Evolutionary conservation across 2,329 filamentous ascomycete species (phyloP).

Genomic region (Cordyceps militaris): DNA sequence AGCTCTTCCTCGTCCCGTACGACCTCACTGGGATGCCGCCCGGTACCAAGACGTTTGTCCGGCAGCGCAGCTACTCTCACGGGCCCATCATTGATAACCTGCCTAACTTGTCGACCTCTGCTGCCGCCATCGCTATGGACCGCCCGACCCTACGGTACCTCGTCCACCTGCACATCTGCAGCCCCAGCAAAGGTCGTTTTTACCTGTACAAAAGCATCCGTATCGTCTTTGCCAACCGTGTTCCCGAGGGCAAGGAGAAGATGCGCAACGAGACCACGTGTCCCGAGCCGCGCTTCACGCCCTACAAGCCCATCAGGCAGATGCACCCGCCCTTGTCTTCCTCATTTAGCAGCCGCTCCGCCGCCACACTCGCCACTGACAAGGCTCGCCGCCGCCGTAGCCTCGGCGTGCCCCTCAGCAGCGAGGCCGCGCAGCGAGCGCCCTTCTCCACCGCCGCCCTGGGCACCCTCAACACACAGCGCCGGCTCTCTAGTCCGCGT

Average conservation of each 20-base stretch:
- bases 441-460: conserved; percentile 19
- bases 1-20: conserved; percentile 90
- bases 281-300: conserved; percentile 78
- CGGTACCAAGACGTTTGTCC: conserved; percentile 90
- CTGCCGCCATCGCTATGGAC: conserved; percentile 30
- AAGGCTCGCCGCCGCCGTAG: conserved; percentile 53
- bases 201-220: conserved; percentile 89
- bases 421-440: conserved; percentile 24
- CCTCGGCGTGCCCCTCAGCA: conserved; percentile 40
- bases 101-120: conserved; percentile 25
- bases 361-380: conserved; percentile 48
- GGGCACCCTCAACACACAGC: conserved; percentile 15
- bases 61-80: conserved; percentile 86
- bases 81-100: conserved; percentile 72
- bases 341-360: conserved; percentile 27
- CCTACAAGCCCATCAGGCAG: conserved; percentile 64
- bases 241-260: conserved; percentile 91
- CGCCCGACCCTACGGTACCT: conserved; percentile 79
- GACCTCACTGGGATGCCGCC: conserved; percentile 88
- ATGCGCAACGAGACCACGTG: conserved; percentile 83
- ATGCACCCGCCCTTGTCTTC: conserved; percentile 34
- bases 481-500: conserved; percentile 5
- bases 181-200: conserved; percentile 71
- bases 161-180: conserved; percentile 89
- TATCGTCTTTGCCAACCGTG: conserved; percentile 93